phyloP scores from a whole-genome alignment of 495 filamentous ascomycete species.

The Penicillium psychrofluorescens region DNA sequence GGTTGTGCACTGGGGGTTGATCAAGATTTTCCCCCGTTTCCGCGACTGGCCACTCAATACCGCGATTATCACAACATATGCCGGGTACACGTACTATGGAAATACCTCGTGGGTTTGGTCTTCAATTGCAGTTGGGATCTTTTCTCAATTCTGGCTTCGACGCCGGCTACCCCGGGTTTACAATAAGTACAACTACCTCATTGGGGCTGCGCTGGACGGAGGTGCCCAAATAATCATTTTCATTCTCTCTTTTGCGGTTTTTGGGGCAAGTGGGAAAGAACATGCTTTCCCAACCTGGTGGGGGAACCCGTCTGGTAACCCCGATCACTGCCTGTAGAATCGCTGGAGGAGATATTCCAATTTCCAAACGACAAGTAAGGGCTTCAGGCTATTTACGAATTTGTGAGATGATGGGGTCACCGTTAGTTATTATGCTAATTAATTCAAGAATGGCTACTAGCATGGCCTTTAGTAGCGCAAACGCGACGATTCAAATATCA shows the following conservation, averaged over 20 bases:
- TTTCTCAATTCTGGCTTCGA: constrained; percentile 44
- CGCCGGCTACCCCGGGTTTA: constrained; percentile 39
- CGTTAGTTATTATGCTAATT: too few species aligned
- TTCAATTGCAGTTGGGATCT: constrained; percentile 31
- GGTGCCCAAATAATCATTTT: constrained; percentile 45
- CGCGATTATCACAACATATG: constrained; percentile 27
- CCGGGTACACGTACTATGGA: constrained; percentile 29
- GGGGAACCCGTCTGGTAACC: constrained; percentile 30
- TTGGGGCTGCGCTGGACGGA: constrained; percentile 49
- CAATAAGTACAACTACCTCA: constrained; percentile 50
- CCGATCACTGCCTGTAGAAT: constrained; percentile 5
- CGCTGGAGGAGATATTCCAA: too few species aligned
- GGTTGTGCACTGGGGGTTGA: constrained; percentile 28
- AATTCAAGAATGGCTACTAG: too few species aligned
- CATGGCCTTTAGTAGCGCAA: too few species aligned
- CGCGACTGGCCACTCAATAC: constrained; percentile 24
- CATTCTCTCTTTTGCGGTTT: constrained; percentile 49
- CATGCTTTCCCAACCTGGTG: constrained; percentile 35
- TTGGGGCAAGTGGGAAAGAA: constrained; percentile 33
- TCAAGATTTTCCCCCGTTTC: constrained; percentile 12
- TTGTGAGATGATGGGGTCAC: too few species aligned
- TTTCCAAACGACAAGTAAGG: too few species aligned
- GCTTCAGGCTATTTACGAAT: too few species aligned
- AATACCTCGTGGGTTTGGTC: constrained; percentile 27
- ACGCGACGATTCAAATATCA: too few species aligned